These are phyloP conservation scores for Stagonosporopsis rhizophila DNA, from an alignment of 2,329 filamentous ascomycete species.

Conservation along the genomic window DNA sequence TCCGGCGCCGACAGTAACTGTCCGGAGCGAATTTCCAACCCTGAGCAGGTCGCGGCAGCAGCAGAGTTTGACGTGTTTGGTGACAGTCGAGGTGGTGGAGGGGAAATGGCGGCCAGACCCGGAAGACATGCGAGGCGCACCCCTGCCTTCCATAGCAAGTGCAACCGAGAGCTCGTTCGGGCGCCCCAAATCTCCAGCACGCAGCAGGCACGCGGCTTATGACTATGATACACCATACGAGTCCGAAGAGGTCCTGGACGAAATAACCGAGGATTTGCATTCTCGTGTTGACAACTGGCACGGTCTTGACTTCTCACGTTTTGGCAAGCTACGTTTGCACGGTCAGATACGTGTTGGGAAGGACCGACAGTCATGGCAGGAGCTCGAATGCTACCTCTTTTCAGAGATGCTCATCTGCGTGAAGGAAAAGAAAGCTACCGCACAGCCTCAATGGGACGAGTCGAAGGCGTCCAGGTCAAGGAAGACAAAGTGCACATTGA, in stretches of 20 bases:
- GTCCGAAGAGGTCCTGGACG: constrained; percentile 76
- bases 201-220: constrained; percentile 47
- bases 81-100: constrained; percentile 93
- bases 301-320: constrained; percentile 89
- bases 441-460: constrained; percentile 71
- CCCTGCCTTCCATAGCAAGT: constrained; percentile 58
- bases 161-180: constrained; percentile 52
- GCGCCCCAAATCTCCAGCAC: constrained; percentile 66
- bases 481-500: constrained; percentile 81
- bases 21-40: constrained; percentile 96
- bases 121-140: constrained; percentile 71
- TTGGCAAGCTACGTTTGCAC: constrained; percentile 89
- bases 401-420: constrained; percentile 99
- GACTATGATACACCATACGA: constrained; percentile 67
- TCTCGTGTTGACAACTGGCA: constrained; percentile 98
- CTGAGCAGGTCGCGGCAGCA: constrained; percentile 90
- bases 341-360: constrained; percentile 93
- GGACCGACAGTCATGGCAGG: constrained; percentile 95
- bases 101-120: constrained; percentile 88
- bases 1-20: constrained; percentile 86
- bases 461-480: constrained; percentile 60
- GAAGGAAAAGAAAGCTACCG: constrained; percentile 85
- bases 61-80: constrained; percentile 90
- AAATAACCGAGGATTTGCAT: constrained; percentile 84
- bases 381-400: constrained; percentile 95